These are phyloP conservation scores for Tranzscheliella williamsii DNA, from an alignment of 1,284 basidiomycete genomes.

Conservation along the genomic window DNA sequence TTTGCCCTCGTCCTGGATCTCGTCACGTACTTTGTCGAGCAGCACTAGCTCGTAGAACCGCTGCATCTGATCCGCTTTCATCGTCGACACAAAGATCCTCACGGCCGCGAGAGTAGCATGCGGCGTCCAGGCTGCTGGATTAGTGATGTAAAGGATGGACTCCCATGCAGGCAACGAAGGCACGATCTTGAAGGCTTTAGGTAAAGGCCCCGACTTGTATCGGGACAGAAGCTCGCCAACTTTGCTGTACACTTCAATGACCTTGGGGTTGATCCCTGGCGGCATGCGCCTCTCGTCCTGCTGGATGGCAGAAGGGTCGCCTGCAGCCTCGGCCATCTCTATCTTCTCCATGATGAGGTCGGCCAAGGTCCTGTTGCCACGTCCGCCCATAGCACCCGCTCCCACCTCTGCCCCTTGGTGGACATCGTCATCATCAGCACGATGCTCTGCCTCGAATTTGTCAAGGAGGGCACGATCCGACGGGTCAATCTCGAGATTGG, in stretches of 20 bases:
- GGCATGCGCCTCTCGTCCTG: constrained; percentile 61
- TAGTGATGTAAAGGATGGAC: constrained; percentile 87
- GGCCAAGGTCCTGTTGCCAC: constrained; percentile 67
- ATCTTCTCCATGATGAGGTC: constrained; percentile 96
- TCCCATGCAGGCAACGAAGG: constrained; percentile 96
- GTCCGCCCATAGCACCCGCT: constrained; percentile 9
- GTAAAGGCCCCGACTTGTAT: constrained; percentile 93
- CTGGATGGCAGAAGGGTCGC: constrained; percentile 18
- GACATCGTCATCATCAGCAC: constrained; percentile 20
- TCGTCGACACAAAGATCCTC: constrained; percentile 91
- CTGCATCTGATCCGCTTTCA: constrained; percentile 95
- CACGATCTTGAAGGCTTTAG: constrained; percentile 97
- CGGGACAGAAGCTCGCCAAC: constrained; percentile 82
- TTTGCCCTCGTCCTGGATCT: constrained; percentile 80
- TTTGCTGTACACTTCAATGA: constrained; percentile 87
- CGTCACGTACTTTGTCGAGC: constrained; percentile 84
- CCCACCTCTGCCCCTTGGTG: constrained; percentile 17
- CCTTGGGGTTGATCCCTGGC: constrained; percentile 89
- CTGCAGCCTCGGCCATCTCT: constrained; percentile 63
- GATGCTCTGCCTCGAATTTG: constrained; percentile 44
- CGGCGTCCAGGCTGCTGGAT: constrained; percentile 90
- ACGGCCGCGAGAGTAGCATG: constrained; percentile 94
- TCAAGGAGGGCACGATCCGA: constrained; percentile 55
- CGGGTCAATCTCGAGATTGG: constrained; percentile 55
- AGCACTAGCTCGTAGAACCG: constrained; percentile 90